Evolutionary conservation across 441 rosid genomes (phyloP), one percentile per base, ranked within the genome.

Genomic region (Adansonia madagascariensis): DNA sequence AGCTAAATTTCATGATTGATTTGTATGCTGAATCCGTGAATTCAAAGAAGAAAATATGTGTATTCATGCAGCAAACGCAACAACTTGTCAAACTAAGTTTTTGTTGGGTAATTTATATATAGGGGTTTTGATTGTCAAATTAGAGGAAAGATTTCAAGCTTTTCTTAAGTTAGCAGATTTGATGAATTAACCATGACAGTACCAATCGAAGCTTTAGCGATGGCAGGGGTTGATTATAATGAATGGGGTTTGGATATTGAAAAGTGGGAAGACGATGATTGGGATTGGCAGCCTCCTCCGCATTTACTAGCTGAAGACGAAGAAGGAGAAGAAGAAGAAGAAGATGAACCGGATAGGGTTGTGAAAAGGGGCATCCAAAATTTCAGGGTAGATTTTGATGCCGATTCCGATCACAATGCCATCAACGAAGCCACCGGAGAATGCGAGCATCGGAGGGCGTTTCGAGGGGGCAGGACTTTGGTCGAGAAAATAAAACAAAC

Each of bases 201-300:
- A 27, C 76, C 86, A 1, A 4, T 86, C 0, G 88, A 86, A 80
- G 85, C 81, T 64, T 18, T 83, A 12, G 89, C 86, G 69, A 83
- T 86, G 86, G 84, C 85, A 11, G 86, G 84, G 12, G 9, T 20
- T 5, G 68, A 80, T 61, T 82, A 55, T 53, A 4, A 12, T 8
- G 83, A 80, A 75, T 75, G 60, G 62, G 80, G 75, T 1, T 41
- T 79, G 20, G 82, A 77, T 39, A 39, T 52, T 12, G 75, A 84
- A 53, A 71, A 78, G 35, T 80, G 85, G 86, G 86, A 80, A 67
- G 15, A 27, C 12, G 76, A 76, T 75, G 76, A 74, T 6, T 24
- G 27, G 27, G 14, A 18, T 43, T 52, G n/a, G 8, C 70, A 46
- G 62, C 85, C 84, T 22, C 84, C 82, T 0, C 77, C 77, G 0